These are phyloP conservation scores for Geotrichum phurueaensis DNA, from an alignment of 1,139 yeast species.

Conservation along the genomic window DNA sequence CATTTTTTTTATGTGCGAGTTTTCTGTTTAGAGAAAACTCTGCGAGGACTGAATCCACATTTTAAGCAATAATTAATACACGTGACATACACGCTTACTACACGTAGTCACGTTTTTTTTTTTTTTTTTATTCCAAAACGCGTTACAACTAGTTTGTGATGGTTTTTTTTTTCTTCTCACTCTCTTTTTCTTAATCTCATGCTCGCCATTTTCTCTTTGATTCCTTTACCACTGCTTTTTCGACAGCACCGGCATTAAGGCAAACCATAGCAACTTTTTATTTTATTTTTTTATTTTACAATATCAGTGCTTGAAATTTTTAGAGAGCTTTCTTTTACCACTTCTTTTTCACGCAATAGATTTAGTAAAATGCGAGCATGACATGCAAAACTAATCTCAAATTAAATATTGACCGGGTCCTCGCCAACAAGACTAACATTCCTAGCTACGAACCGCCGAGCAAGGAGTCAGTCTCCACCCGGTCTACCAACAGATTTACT, in stretches of 20 bases:
- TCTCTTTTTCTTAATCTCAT: neutral
- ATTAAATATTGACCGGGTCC: constrained; percentile 9
- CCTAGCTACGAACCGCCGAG: constrained; percentile 4
- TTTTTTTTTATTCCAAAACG: neutral
- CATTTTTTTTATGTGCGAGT: too few species aligned
- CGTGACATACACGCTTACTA: neutral
- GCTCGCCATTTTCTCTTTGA: neutral
- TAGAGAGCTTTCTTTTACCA: neutral
- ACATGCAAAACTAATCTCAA: constrained; percentile 9
- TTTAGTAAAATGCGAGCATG: constrained; percentile 5
- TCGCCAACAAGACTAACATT: constrained; percentile 2
- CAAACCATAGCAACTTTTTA: neutral
- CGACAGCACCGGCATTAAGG: neutral
- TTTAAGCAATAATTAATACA: neutral
- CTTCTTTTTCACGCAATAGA: neutral
- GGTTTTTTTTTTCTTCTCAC: neutral
- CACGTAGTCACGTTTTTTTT: neutral
- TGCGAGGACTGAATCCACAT: too few species aligned
- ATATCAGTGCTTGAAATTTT: neutral
- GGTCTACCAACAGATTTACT: neutral
- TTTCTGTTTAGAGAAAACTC: too few species aligned
- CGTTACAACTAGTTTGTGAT: neutral
- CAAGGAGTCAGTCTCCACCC: neutral
- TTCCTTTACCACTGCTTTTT: neutral
- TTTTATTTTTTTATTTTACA: neutral